Evolutionary conservation across 2,329 filamentous ascomycete genomes (phyloP), one percentile per base, ranked within the genome.

Genomic region (Apiospora kogelbergensis): DNA sequence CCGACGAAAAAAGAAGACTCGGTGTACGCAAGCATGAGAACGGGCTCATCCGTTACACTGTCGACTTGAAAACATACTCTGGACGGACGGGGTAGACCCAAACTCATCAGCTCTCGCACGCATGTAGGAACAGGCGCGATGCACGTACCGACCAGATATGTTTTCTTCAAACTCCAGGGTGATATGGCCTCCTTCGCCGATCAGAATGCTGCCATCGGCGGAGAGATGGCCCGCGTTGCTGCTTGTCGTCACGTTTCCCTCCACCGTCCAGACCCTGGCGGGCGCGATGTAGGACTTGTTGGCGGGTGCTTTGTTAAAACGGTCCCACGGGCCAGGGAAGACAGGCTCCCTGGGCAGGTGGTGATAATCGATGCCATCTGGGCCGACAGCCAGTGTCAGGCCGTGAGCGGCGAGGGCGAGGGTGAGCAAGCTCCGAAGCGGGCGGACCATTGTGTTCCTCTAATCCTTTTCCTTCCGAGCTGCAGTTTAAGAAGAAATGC

Each of bases 91-190:
- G 37, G 13, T 57, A 40, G 30, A n/a, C 45, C 63, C 37, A 40
- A 17, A 22, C 33, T 6, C 24, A 22, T 67, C 46, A 65, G 63
- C 9, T 4, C 46, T 22, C 46, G n/a, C 20, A 37, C 20, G 53
- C 3, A 30, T 10, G 3, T 60, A 60, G 17, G 11, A 37, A 4
- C 30, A 46, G 33, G 33, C 46, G 37, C 24, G 24, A 20, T 37
- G 63, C 13, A 41, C 37, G 37, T 24, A 82, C 81, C 79, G 75
- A 64, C 81, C 81, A 60, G 75, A 77, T 69, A 81, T 81, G 67
- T 83, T 82, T 74, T 83, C 78, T 5, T 70, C 75, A 69, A 83
- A 83, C 67, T 80, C 80, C 63, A 81, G 76, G 6, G 79, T 82
- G 68, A 82, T 71, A 57, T 78, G 71, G 17, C 78, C 79, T 24